phyloP scores from a whole-genome alignment of 2,329 filamentous ascomycete species.

The Cladophialophora exuberans region DNA sequence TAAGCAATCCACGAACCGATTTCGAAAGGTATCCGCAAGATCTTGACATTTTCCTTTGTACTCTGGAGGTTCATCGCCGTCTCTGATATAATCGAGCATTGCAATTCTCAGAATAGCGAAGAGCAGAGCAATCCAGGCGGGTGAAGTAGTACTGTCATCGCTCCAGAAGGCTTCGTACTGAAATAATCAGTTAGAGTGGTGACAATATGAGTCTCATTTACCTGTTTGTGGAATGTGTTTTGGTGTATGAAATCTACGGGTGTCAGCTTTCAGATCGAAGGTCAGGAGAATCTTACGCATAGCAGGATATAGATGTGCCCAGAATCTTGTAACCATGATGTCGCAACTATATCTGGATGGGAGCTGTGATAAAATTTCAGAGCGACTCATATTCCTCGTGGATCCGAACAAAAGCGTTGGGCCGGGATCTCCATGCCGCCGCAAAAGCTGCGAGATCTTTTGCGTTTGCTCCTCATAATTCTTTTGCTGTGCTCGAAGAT shows the following conservation, averaged over 20 bases:
- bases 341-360: conserved; percentile 82
- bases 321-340: conserved; percentile 82
- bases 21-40: conserved; percentile 18
- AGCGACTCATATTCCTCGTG: conserved; percentile 67
- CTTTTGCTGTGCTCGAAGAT: conserved; percentile 68
- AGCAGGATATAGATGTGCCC: conserved; percentile 75
- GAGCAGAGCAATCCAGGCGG: conserved; percentile 14
- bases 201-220: neutral
- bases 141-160: conserved; percentile 9
- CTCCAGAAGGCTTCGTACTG: conserved; percentile 22
- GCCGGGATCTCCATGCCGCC: conserved; percentile 59
- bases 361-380: conserved; percentile 76
- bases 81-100: conserved; percentile 20
- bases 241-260: conserved; percentile 69
- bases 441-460: conserved; percentile 70
- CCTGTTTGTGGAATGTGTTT: conserved; percentile 76
- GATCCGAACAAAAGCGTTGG: conserved; percentile 79
- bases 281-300: conserved; percentile 37
- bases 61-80: conserved; percentile 19
- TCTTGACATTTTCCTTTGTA: conserved; percentile 21
- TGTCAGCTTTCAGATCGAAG: conserved; percentile 1
- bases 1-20: conserved; percentile 29
- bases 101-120: conserved; percentile 20
- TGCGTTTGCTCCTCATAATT: conserved; percentile 81
- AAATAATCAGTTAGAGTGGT: neutral